Percentiles rank a stretch among this genome's conserved stretches.
These are phyloP conservation scores for Cupressus sempervirens DNA, from an alignment of 75 land plant species.

Conservation along the genomic window DNA sequence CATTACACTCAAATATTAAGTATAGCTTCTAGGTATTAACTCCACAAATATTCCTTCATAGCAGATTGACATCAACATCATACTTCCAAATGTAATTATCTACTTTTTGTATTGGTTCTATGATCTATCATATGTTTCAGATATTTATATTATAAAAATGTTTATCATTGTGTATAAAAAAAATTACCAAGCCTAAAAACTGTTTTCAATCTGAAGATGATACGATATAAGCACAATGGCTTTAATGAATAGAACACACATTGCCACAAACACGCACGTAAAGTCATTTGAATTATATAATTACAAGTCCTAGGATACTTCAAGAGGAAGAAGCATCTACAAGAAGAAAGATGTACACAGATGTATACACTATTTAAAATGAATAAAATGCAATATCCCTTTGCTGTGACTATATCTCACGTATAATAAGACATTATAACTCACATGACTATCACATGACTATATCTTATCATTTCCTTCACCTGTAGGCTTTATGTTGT, in stretches of 20 bases:
- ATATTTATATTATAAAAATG: too few species aligned
- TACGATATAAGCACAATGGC: not conserved
- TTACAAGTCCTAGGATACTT: not conserved
- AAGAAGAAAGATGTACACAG: not conserved
- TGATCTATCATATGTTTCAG: not conserved
- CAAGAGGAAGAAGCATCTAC: not conserved
- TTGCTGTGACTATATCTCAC: too few species aligned
- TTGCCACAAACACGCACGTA: not conserved
- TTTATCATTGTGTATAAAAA: not conserved
- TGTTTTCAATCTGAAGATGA: not conserved
- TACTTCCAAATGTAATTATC: not conserved
- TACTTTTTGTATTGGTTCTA: not conserved
- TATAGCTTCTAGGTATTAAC: too few species aligned
- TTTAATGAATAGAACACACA: not conserved
- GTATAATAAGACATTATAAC: too few species aligned
- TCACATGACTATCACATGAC: too few species aligned
- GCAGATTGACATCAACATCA: too few species aligned
- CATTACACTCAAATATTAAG: too few species aligned
- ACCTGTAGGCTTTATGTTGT: too few species aligned
- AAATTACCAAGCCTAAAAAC: not conserved
- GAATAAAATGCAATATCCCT: too few species aligned
- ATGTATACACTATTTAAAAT: not conserved
- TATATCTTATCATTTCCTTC: too few species aligned
- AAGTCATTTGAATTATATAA: not conserved
- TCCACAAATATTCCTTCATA: too few species aligned